Conservation (phyloP, 345 rosid species). For the Mallotus nudiflorus region DNA sequence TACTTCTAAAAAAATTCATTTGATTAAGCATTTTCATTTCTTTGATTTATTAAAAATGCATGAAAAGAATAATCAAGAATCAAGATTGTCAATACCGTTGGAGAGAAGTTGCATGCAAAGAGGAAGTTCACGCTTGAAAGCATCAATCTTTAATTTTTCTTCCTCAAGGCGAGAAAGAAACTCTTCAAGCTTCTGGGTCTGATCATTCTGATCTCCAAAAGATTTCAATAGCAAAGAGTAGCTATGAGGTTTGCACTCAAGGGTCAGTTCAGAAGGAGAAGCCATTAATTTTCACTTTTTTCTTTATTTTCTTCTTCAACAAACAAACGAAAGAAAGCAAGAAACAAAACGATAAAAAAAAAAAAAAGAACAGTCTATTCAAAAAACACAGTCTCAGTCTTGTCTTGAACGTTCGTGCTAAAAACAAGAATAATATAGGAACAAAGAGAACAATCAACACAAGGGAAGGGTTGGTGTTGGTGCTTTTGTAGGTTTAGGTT, state of each 20-base stretch:
- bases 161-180: conserved; percentile 80
- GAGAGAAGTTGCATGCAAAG: conserved; percentile 99
- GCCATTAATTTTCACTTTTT: conserved; percentile 53
- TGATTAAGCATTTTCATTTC: too few species aligned
- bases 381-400: conserved; percentile 8
- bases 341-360: too few species aligned
- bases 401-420: conserved; percentile 28
- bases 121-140: conserved; percentile 97
- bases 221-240: conserved; percentile 88
- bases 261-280: conserved; percentile 73
- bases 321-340: not conserved
- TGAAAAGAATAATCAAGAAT: not conserved
- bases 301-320: too few species aligned
- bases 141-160: conserved; percentile 95
- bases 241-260: conserved; percentile 86
- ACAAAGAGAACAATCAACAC: conserved; percentile 43
- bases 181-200: conserved; percentile 83
- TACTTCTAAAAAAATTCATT: too few species aligned
- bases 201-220: conserved; percentile 65
- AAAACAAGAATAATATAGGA: conserved; percentile 26
- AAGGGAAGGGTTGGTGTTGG: too few species aligned
- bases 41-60: not conserved
- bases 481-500: conserved; percentile 36
- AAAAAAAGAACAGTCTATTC: not conserved
- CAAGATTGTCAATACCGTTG: conserved; percentile 74